phyloP scores from a whole-genome alignment of 495 filamentous ascomycete species.

The Xylaria curta region DNA sequence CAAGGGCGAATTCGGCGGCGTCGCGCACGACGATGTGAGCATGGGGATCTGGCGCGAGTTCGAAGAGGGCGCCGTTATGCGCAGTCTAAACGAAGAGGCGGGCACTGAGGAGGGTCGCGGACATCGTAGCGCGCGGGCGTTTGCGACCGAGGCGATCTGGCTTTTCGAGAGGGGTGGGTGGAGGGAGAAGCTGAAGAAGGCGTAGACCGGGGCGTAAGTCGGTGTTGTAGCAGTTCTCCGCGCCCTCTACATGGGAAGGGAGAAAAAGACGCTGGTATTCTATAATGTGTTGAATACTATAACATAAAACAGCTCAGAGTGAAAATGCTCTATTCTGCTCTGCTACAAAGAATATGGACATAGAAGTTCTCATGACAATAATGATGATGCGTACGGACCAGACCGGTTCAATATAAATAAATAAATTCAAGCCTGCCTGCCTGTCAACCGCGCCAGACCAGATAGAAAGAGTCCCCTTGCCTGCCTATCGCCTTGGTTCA shows the following conservation, averaged over 20 bases:
- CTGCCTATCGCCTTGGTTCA: neutral
- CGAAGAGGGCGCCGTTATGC: conserved; percentile 76
- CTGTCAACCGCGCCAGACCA: conserved; percentile 12
- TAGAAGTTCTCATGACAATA: neutral
- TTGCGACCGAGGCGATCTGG: conserved; percentile 92
- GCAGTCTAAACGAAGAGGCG: conserved; percentile 72
- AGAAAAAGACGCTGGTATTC: conserved; percentile 17
- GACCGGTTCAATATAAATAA: neutral
- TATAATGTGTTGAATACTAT: conserved; percentile 37
- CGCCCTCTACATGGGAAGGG: neutral
- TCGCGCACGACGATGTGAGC: conserved; percentile 52
- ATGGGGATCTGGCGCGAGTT: conserved; percentile 76
- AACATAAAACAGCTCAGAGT: conserved; percentile 16
- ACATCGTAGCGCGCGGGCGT: conserved; percentile 69
- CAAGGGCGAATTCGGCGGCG: conserved; percentile 75
- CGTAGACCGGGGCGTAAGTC: neutral
- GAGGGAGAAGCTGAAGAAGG: conserved; percentile 50
- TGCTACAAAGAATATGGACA: neutral
- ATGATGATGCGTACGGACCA: neutral
- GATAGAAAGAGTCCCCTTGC: neutral
- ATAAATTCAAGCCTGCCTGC: conserved; percentile 9
- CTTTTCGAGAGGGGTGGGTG: conserved; percentile 82
- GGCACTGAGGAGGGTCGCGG: conserved; percentile 54
- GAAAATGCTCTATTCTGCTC: neutral
- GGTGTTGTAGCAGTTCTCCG: too few species aligned